Conservation (phyloP, 139 green algal genomes). For the Chlamydomonas sp. region DNA sequence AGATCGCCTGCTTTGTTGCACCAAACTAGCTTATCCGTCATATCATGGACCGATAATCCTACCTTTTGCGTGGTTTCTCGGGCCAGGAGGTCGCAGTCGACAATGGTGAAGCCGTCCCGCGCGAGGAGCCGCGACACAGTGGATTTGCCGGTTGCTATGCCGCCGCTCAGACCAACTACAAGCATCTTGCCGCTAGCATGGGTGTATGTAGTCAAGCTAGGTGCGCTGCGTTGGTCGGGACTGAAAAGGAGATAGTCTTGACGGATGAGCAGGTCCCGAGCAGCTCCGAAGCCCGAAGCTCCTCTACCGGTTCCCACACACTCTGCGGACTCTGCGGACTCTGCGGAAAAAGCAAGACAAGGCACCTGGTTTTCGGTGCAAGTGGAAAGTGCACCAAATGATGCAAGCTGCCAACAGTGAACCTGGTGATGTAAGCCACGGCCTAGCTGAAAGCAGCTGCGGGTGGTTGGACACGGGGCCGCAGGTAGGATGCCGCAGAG, state of each 20-base stretch:
- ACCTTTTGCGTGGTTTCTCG: constrained; percentile 61
- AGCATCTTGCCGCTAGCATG: constrained; percentile 60
- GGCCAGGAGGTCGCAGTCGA: constrained; percentile 85
- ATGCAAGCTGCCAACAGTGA: no score
- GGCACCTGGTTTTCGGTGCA: no score
- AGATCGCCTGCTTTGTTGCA: neutral
- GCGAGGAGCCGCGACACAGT: constrained; percentile 63
- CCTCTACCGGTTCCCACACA: neutral
- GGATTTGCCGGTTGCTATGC: constrained; percentile 88
- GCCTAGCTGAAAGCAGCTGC: no score
- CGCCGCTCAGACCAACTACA: constrained; percentile 85
- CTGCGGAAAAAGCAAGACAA: neutral
- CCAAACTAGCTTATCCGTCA: no score
- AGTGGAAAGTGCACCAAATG: no score
- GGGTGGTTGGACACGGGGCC: no score
- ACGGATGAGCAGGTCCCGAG: neutral
- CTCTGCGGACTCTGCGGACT: neutral
- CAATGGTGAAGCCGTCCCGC: constrained; percentile 52
- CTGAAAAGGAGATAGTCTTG: neutral
- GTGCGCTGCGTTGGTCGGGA: neutral
- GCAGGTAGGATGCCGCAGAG: no score
- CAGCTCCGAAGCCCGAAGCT: neutral
- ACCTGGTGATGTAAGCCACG: no score
- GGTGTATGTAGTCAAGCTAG: neutral
- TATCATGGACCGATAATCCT: neutral